Base-by-base conservation (phyloP, 805 yeast genomes). In the Wickerhamiella brachini region DNA sequence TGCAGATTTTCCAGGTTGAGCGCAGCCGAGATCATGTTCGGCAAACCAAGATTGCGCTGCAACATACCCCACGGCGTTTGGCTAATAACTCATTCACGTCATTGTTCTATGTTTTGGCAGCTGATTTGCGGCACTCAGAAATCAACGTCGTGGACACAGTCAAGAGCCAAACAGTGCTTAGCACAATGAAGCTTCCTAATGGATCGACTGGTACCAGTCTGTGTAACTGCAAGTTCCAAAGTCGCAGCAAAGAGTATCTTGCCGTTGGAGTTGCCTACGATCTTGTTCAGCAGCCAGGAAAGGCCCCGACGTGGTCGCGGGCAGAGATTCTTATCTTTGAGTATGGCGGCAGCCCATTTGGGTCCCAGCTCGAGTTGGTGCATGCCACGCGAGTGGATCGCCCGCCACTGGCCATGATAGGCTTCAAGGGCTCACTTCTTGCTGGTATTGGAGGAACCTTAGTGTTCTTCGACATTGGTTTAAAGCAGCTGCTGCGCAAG, bases 401-500 rank as follows among this genome's bases (percentile, higher is more conserved):
- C 6, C 66, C 70, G 1, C 77, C 79, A 0, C 55, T 71, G 26
- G 70, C 83, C 0, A 57, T 89, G 62, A 56, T 64, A 1, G 66
- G 69, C 10, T 86, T 85, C 62, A 74, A 75, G 47, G 85, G 81
- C 0, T 72, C 71, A 53, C 62, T 88, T 1, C 63, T 88, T 1
- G 81, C 76, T 1, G 89, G 85, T 0, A 57, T 77, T 47, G 74
- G 72, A 0, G 70, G 73, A 44, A 22, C 49, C 8, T 45, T 54
- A 4, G 22, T 48, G 64, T 66, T 47, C 57, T 90, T 47, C 67
- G 89, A 81, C 24, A 55, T 87, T 26, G 98, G 98, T 1, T 72
- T 73, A 58, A 84, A 82, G 56, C 97, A 89, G 61, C 68, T 90
- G 39, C 69, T 93, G 51, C 74, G 82, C 51, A 86, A 85, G 62